Evolutionary conservation across 495 filamentous ascomycete species (phyloP), one percentile per base, ranked within the genome.

Genomic region (Hypoxylon perforatum): DNA sequence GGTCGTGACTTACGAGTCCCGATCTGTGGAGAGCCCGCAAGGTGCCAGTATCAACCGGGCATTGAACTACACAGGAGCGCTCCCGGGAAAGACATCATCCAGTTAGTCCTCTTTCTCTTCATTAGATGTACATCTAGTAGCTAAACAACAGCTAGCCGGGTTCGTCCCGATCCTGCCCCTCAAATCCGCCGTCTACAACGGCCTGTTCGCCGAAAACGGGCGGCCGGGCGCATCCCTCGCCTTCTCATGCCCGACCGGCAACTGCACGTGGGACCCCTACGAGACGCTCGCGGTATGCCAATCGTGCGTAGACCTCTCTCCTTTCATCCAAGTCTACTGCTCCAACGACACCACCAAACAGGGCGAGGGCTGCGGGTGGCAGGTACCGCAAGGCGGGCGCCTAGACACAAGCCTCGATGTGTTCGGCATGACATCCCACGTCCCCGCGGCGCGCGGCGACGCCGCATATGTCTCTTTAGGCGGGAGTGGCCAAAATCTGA

Each of bases 141-240:
- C 14, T 25, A 38, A 36, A 23, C 25, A 47, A 15, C 10, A 41
- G 4, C 14, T 57, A 63, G 58, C 65, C 25, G 61, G 63, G 0
- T 76, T 70, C 12, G 65, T 75, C 1, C 74, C 74, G 1, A 70
- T 75, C 57, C 45, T 76, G 17, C 67, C 74, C 3, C 57, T 76
- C 21, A 75, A 76, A 54, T 57, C 73, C n/a, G 73, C 74, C 1
- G 73, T 76, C 17, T 76, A 73, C 36, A 67, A 72, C 41, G 74
- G 74, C 12, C 65, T 76, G 23, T 75, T 73, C 36, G 68, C 73
- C 21, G 68, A 73, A 50, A 65, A 76, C 33, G 59, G 56, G 8
- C 57, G 66, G n/a, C 70, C 73, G 2, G 59, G 56, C 38, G 41
- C 62, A 4, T 45, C 57, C 1, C 38, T 71, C 14, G 64, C 73